Conservation (phyloP, 768 basidiomycete species). For the Termitomyces titanicus region DNA sequence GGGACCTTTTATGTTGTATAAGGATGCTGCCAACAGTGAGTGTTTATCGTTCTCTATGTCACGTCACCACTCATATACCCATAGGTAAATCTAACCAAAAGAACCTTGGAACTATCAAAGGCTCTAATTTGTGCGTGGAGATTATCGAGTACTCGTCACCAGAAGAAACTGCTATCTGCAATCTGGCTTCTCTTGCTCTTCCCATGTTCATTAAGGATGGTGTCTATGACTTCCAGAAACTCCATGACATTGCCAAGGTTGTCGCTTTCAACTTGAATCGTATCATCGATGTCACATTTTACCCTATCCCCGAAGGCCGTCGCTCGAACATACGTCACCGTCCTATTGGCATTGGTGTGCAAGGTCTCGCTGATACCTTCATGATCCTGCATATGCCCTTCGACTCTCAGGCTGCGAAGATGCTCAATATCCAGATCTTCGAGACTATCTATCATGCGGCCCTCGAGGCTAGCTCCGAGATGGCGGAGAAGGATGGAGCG, state of each 20-base stretch:
- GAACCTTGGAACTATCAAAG: slow-evolving; percentile 98
- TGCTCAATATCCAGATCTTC: slow-evolving; percentile 93
- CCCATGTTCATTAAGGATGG: slow-evolving; percentile 85
- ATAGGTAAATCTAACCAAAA: slow-evolving; percentile 96
- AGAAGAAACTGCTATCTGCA: slow-evolving; percentile 97
- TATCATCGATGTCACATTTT: slow-evolving; percentile 94
- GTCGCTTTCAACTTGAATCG: slow-evolving; percentile 91
- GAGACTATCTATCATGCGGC: slow-evolving; percentile 99
- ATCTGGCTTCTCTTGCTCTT: slow-evolving; percentile 93
- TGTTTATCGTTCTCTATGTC: slow-evolving; percentile 1
- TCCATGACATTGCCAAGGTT: slow-evolving; percentile 92
- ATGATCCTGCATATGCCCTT: slow-evolving; percentile 97
- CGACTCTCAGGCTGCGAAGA: slow-evolving; percentile 81
- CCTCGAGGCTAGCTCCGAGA: slow-evolving; percentile 85
- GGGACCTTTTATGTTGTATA: slow-evolving; percentile 99
- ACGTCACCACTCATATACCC: not conserved
- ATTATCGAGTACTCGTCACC: slow-evolving; percentile 98
- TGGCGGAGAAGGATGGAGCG: slow-evolving; percentile 73
- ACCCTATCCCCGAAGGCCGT: slow-evolving; percentile 88
- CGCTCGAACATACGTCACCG: slow-evolving; percentile 96
- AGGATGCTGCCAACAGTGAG: slow-evolving; percentile 90
- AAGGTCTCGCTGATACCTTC: slow-evolving; percentile 97
- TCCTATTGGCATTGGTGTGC: slow-evolving; percentile 95
- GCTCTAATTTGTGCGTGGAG: slow-evolving; percentile 97
- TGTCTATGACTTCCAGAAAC: slow-evolving; percentile 88